Percentiles rank a stretch among this genome's conserved stretches.
These are phyloP conservation scores for Inonotus hispidus DNA, from an alignment of 1,284 basidiomycete species.

Conservation along the genomic window DNA sequence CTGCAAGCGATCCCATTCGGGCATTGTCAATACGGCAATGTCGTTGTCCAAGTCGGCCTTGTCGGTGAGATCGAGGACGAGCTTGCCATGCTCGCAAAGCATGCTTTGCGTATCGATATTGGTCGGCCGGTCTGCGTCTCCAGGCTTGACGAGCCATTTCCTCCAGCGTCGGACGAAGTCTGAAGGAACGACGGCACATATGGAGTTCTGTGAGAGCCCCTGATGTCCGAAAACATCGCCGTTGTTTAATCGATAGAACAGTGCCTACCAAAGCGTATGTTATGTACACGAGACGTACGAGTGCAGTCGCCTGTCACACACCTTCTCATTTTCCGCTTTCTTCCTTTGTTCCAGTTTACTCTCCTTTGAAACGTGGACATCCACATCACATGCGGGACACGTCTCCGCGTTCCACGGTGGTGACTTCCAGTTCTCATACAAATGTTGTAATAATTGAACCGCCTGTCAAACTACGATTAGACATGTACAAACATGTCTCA, in stretches of 20 bases:
- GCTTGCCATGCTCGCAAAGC: constrained; percentile 59
- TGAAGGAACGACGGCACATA: constrained; percentile 54
- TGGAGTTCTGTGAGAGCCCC: constrained; percentile 12
- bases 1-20: constrained; percentile 59
- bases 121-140: constrained; percentile 51
- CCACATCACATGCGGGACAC: constrained; percentile 56
- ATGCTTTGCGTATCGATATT: constrained; percentile 54
- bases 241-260: constrained; percentile 11
- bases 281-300: constrained; percentile 14
- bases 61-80: constrained; percentile 63
- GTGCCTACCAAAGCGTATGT: not conserved
- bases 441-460: constrained; percentile 42
- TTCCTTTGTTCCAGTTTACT: constrained; percentile 52
- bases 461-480: constrained; percentile 37
- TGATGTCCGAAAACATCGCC: constrained; percentile 12
- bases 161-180: constrained; percentile 62
- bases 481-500: not conserved
- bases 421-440: constrained; percentile 65
- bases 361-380: constrained; percentile 49
- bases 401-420: constrained; percentile 42
- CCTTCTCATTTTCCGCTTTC: constrained; percentile 72
- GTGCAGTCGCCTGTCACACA: too few species aligned
- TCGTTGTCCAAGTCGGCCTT: constrained; percentile 48
- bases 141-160: constrained; percentile 60
- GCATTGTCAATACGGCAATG: constrained; percentile 48